Evolutionary conservation across 495 filamentous ascomycete species (phyloP), one percentile per base, ranked within the genome.

Genomic region (Astrothelium macrocarpum): DNA sequence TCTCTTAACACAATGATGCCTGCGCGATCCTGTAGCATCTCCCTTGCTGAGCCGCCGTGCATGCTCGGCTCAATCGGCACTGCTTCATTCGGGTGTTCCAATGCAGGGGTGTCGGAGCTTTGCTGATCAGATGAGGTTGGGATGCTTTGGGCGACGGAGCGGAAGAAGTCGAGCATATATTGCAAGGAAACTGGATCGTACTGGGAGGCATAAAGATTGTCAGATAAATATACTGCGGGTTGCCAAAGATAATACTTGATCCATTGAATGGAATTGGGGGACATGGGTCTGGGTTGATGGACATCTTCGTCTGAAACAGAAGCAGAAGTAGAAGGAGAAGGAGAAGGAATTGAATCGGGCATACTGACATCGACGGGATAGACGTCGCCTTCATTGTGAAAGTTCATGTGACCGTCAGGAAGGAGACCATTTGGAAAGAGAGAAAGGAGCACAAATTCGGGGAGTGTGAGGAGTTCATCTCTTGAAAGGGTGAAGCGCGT

Each of bases 161-260:
- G 90, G 80, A 99, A 99, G 78, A 99, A 99, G 67, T 97, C 94
- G 59, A 99, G 84, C 95, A 99, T 99, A 79, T 97, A 99, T 75
- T 97, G 90, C 29, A 99, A 83, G 39, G 91, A 96, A 29, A 86
- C 84, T 32, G 94, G 93, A 74, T 99, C 94, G 77, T 97, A 99
- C 94, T 98, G 78, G 64, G 79, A 75, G 61, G 67, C 69, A 69
- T 72, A 78, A 64, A 71, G 68, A 63, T 68, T 73, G 80, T 89
- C 75, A 87, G 85, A 78, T 76, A 80, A 72, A 69, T 82, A 72
- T 71, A 82, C 74, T 70, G 79, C 66, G 67, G 75, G 73, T 74
- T 81, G 80, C 67, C 73, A 74, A 39, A 76, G 70, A 59, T 64
- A 36, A 14, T 58, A 46, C 7, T 43, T 69, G 67, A 69, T 66